Conservation (phyloP, 1,284 basidiomycete genomes). For the Pyrrhoderma lamaoense region DNA sequence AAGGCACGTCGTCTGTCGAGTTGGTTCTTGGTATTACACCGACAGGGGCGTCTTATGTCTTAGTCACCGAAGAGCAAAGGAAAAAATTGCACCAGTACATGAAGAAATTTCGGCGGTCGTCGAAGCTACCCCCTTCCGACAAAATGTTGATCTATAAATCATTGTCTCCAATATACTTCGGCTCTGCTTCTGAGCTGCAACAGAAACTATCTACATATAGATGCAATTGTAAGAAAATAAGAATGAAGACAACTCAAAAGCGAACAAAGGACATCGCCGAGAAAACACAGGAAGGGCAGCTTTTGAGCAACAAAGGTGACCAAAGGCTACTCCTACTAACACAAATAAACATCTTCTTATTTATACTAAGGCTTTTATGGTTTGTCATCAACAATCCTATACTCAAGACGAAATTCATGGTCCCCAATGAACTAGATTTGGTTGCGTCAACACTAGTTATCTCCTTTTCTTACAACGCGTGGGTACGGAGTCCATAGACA, state of each 20-base stretch:
- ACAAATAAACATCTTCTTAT: too few relatives aligned
- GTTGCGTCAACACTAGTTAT: slow-evolving; percentile 22
- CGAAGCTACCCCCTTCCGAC: background rate
- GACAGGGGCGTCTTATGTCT: slow-evolving; percentile 29
- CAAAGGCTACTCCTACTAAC: background rate
- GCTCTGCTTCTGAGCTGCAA: slow-evolving; percentile 2
- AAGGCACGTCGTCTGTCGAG: slow-evolving; percentile 5
- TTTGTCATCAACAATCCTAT: slow-evolving; percentile 14
- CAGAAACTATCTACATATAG: slow-evolving; percentile 24
- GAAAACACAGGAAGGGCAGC: slow-evolving; percentile 21
- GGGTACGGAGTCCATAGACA: slow-evolving; percentile 23
- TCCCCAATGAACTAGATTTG: slow-evolving; percentile 21
- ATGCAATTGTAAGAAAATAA: slow-evolving; percentile 24
- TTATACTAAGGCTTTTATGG: slow-evolving; percentile 16
- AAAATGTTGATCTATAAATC: slow-evolving; percentile 25
- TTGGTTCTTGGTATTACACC: slow-evolving; percentile 27
- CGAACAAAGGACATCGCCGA: slow-evolving; percentile 26
- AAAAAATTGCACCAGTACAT: slow-evolving; percentile 9
- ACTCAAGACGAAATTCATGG: slow-evolving; percentile 11
- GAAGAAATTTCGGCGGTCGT: slow-evolving; percentile 1
- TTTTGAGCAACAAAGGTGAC: slow-evolving; percentile 31
- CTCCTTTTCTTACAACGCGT: slow-evolving; percentile 28
- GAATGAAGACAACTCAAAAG: slow-evolving; percentile 24
- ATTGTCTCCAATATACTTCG: slow-evolving; percentile 30
- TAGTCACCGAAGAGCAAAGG: slow-evolving; percentile 22